Conservation (phyloP, 2,329 filamentous ascomycete genomes). For the Coccinonectria pachysandricola region DNA sequence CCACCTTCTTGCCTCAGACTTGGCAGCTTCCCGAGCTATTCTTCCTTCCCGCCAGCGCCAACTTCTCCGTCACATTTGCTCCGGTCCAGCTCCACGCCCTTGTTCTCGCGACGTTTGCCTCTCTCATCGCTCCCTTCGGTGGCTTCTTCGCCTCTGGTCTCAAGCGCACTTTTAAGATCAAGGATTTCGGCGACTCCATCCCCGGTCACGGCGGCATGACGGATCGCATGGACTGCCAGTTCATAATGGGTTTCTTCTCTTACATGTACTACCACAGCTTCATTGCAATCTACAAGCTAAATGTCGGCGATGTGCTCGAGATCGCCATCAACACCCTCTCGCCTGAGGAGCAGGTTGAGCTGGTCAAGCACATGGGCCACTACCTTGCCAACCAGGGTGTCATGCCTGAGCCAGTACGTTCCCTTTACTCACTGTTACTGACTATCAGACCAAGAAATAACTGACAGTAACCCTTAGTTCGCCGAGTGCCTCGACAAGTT, state of each 20-base stretch:
- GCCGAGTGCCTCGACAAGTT: background rate
- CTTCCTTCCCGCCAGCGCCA: conserved; percentile 50
- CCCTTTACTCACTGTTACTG: too few species aligned
- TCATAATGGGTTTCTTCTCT: conserved; percentile 98
- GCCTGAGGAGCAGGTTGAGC: conserved; percentile 79
- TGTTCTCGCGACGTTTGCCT: conserved; percentile 84
- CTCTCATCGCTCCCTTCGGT: conserved; percentile 91
- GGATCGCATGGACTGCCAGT: conserved; percentile 98
- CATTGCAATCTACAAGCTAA: conserved; percentile 79
- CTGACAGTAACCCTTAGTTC: too few species aligned
- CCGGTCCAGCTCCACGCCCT: conserved; percentile 94
- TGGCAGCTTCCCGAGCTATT: conserved; percentile 66
- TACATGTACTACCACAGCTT: conserved; percentile 99
- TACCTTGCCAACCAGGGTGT: conserved; percentile 57
- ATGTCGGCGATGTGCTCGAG: conserved; percentile 80
- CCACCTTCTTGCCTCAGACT: conserved; percentile 71
- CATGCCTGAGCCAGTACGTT: conserved; percentile 21
- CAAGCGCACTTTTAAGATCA: conserved; percentile 99
- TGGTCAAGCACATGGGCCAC: conserved; percentile 53
- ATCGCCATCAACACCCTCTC: conserved; percentile 82
- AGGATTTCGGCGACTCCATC: conserved; percentile 98
- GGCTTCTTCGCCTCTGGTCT: conserved; percentile 97
- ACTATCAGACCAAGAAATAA: too few species aligned
- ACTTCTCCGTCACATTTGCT: conserved; percentile 60
- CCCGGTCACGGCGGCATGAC: conserved; percentile 97